A percentile compares a stretch with the other conserved stretches of the same genome.
Evolutionary conservation across 257 asterid species (phyloP).

Genomic region (Fraxinus excelsior): DNA sequence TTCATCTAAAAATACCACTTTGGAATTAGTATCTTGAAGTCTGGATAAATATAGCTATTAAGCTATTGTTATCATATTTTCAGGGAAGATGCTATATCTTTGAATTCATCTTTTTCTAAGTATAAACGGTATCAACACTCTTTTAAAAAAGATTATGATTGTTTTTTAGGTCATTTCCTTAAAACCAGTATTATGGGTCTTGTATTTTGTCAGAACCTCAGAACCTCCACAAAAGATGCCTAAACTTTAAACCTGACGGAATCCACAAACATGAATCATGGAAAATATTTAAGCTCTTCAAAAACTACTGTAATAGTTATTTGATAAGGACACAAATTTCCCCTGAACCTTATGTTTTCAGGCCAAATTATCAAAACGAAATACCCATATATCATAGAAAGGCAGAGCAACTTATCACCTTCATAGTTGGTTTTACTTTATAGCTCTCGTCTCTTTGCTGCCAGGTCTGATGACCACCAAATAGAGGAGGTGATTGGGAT

Average conservation of each 20-base stretch:
- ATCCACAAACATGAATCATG: constrained; percentile 4
- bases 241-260: not conserved
- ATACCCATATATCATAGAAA: constrained; percentile 7
- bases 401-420: constrained; percentile 48
- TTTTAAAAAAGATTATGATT: constrained; percentile 9
- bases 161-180: constrained; percentile 8
- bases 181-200: not conserved
- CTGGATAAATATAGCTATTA: not conserved
- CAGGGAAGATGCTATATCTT: constrained; percentile 1
- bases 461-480: constrained; percentile 92
- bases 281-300: constrained; percentile 10
- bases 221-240: constrained; percentile 13
- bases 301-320: not conserved
- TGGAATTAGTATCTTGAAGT: not conserved
- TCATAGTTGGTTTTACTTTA: constrained; percentile 74
- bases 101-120: not conserved
- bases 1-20: not conserved
- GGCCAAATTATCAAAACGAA: constrained; percentile 10
- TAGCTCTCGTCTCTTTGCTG: constrained; percentile 80
- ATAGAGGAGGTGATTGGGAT: constrained; percentile 70
- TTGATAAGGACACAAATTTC: not conserved
- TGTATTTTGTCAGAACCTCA: not conserved
- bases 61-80: not conserved
- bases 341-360: not conserved
- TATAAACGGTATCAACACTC: not conserved